Conservation (phyloP, 2,329 filamentous ascomycete species). For the Dactylellina haptotyla region DNA sequence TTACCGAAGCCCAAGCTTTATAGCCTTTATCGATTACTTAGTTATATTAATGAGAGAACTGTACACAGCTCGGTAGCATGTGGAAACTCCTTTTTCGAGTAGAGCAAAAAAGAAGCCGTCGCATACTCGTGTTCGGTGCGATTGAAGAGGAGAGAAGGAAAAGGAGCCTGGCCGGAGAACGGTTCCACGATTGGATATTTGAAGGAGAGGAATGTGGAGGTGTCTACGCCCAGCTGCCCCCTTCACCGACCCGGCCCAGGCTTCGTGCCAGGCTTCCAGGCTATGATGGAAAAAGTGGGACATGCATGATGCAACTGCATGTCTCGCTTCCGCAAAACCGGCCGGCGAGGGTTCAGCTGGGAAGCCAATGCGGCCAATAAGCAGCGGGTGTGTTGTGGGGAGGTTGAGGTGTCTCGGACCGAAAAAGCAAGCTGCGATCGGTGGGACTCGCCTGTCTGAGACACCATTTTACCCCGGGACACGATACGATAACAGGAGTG, state of each 20-base stretch:
- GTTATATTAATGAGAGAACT: not conserved
- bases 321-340: slow-evolving; percentile 47
- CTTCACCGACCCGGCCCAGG: not conserved
- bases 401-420: slow-evolving; percentile 37
- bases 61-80: slow-evolving; percentile 39
- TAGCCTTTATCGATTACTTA: slow-evolving; percentile 27
- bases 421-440: slow-evolving; percentile 29
- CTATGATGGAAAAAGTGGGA: slow-evolving; percentile 18
- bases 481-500: not conserved
- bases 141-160: slow-evolving; percentile 3
- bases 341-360: slow-evolving; percentile 6
- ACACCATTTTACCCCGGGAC: no score
- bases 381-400: slow-evolving; percentile 31
- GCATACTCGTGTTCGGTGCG: slow-evolving; percentile 6
- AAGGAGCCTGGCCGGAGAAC: slow-evolving; percentile 2
- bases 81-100: not conserved
- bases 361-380: slow-evolving; percentile 14
- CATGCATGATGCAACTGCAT: slow-evolving; percentile 45
- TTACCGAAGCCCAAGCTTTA: slow-evolving; percentile 25
- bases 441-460: slow-evolving; percentile 40
- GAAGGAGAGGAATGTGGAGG: slow-evolving; percentile 36
- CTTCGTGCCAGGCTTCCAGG: not conserved
- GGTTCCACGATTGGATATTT: slow-evolving; percentile 47
- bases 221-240: slow-evolving; percentile 36
- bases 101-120: slow-evolving; percentile 18